Evolutionary conservation across 495 filamentous ascomycete species (phyloP).

Genomic region (Aspergillus bridgeri): DNA sequence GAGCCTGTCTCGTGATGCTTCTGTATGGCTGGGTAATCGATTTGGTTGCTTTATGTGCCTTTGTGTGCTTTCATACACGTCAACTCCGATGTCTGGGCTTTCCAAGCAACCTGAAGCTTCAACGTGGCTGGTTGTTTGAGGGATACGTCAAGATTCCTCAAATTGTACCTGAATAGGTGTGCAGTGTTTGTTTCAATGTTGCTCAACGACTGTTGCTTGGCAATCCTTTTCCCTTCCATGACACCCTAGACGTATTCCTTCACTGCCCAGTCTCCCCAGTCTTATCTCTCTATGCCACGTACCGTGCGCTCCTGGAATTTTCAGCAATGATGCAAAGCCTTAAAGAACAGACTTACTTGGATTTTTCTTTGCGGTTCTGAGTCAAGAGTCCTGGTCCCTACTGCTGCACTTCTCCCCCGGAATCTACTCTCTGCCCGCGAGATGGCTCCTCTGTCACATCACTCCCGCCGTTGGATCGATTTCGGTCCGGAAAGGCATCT

Average conservation of each 20-base stretch:
- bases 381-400: not conserved
- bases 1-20: not conserved
- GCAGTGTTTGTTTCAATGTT: not conserved
- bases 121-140: not conserved
- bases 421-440: not conserved
- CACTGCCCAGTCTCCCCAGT: not conserved
- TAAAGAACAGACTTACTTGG: not conserved
- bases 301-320: not conserved
- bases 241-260: not conserved
- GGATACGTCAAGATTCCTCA: not conserved
- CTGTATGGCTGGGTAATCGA: not conserved
- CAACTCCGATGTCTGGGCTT: not conserved
- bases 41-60: not conserved
- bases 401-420: not conserved
- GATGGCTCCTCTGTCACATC: slow-evolving; percentile 3
- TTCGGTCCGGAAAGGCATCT: slow-evolving; percentile 14
- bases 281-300: not conserved
- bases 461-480: slow-evolving; percentile 6
- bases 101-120: not conserved
- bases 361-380: not conserved
- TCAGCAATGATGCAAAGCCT: not conserved
- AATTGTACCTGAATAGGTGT: not conserved
- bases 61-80: not conserved
- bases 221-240: not conserved
- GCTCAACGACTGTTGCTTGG: not conserved